Base-by-base conservation (phyloP, 2,329 filamentous ascomycete species). In the Epichloe gansuensis region DNA sequence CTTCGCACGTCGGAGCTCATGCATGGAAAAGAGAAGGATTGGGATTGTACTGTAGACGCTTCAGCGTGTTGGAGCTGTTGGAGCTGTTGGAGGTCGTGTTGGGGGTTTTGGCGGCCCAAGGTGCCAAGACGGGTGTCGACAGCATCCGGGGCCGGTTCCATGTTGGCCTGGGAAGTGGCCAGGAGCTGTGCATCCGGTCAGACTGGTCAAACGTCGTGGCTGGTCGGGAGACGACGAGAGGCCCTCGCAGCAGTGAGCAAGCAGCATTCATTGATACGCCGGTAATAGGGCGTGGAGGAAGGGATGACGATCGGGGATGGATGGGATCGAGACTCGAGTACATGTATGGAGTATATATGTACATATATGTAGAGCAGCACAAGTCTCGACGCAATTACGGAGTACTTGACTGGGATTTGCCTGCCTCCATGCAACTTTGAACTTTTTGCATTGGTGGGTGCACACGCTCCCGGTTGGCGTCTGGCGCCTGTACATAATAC, bases 101-200 rank as follows among this genome's bases (percentile, higher is more conserved):
- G 56, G 51, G 61, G 56, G 55, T 38, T 49, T 35, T 54, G 54
- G 49, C 27, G 59, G 60, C 55, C 56, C 57, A 59, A 62, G 42
- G 51, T 45, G 50, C 41, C 45, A 42, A 35, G 46, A 42, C 47
- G 42, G 51, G 45, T 40, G 41, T 55, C 53, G 50, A 53, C 51
- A 52, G 52, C 31, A 57, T 61, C 58, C 55, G 59, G 58, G 61
- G 63, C 66, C 60, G 60, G 63, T 56, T 58, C 60, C 60, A 61
- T 61, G 56, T 50, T 50, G 53, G 48, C 53, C 54, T 47, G 41
- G 51, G 46, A 46, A 46, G 61, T 60, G 55, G 56, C 77, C 66
- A 68, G 72, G 64, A 66, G 66, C 64, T 66, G 65, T 65, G 66
- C 70, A 71, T 71, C 64, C 61, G 53, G 68, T 71, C 67, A 68